These are phyloP conservation scores for Falciphora oryzae DNA, from an alignment of 2,329 filamentous ascomycete species.

Conservation along the genomic window DNA sequence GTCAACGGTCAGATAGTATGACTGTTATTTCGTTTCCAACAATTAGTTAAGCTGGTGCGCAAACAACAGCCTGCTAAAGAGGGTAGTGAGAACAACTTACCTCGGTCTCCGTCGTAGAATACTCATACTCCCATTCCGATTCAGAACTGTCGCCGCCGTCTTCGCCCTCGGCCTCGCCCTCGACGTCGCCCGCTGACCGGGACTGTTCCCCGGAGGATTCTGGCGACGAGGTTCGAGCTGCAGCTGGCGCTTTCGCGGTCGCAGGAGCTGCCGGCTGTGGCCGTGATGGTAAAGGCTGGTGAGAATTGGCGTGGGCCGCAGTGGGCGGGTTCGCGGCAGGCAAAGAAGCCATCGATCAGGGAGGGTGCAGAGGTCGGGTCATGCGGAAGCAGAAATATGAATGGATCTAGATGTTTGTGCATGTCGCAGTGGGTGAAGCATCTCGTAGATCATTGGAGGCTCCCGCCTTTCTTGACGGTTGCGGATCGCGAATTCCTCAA, in stretches of 20 bases:
- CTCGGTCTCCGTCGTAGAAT: constrained; percentile 58
- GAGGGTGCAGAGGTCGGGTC: not conserved
- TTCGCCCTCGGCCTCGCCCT: constrained; percentile 1
- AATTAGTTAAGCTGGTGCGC: constrained; percentile 3
- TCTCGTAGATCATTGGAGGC: not conserved
- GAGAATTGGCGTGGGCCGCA: too few relatives aligned
- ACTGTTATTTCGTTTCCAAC: constrained; percentile 32
- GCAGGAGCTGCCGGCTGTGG: not conserved
- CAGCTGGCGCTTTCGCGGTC: not conserved
- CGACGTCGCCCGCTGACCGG: not conserved
- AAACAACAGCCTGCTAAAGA: not conserved
- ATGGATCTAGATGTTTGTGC: too few relatives aligned
- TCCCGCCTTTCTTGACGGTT: not conserved
- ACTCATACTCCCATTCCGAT: constrained; percentile 62
- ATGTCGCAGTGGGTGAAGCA: not conserved
- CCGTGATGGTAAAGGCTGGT: not conserved
- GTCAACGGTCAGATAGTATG: constrained; percentile 59
- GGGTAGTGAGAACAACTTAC: constrained; percentile 25
- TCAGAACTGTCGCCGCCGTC: constrained; percentile 39
- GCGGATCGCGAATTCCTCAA: not conserved
- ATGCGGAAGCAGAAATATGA: not conserved
- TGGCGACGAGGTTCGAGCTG: not conserved
- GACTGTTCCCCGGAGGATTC: not conserved
- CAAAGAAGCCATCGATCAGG: not conserved
- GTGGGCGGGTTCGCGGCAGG: not conserved